phyloP scores from a whole-genome alignment of 2,329 filamentous ascomycete species.

The Aspergillus nomiae region DNA sequence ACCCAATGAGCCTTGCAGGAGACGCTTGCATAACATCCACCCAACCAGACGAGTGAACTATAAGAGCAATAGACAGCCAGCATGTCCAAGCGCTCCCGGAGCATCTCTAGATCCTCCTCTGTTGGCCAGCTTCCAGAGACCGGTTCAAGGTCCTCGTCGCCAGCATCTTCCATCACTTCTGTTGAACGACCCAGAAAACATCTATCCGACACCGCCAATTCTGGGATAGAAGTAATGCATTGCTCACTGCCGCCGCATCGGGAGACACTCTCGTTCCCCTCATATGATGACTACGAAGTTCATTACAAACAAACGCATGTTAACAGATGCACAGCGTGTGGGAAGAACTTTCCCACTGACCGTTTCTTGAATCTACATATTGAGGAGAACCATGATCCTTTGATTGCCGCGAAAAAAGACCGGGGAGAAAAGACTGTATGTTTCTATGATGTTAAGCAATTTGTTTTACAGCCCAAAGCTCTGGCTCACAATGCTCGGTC shows the following conservation, averaged over 20 bases:
- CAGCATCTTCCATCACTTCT: slow-evolving; percentile 23
- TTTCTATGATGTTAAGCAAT: slow-evolving; percentile 17
- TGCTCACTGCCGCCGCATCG: slow-evolving; percentile 82
- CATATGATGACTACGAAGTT: slow-evolving; percentile 79
- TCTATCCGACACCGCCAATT: slow-evolving; percentile 55
- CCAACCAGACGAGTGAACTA: background rate
- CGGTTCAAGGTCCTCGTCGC: slow-evolving; percentile 30
- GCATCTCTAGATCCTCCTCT: slow-evolving; percentile 45
- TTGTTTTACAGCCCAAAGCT: background rate
- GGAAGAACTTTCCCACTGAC: slow-evolving; percentile 82
- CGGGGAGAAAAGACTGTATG: slow-evolving; percentile 83
- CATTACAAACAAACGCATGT: slow-evolving; percentile 82
- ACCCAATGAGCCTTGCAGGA: slow-evolving; percentile 3
- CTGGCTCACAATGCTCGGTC: slow-evolving; percentile 1
- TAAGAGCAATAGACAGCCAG: background rate
- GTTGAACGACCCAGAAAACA: slow-evolving; percentile 55
- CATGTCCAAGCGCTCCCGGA: slow-evolving; percentile 9
- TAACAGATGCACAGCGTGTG: slow-evolving; percentile 83
- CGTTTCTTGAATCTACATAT: slow-evolving; percentile 83
- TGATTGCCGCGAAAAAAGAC: slow-evolving; percentile 70
- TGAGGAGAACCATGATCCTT: slow-evolving; percentile 85
- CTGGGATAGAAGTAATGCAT: slow-evolving; percentile 61
- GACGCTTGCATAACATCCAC: background rate
- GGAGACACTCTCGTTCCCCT: slow-evolving; percentile 68
- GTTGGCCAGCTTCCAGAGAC: slow-evolving; percentile 31